Conservation (phyloP, 768 basidiomycete species). For the Termitomyces sp. region DNA sequence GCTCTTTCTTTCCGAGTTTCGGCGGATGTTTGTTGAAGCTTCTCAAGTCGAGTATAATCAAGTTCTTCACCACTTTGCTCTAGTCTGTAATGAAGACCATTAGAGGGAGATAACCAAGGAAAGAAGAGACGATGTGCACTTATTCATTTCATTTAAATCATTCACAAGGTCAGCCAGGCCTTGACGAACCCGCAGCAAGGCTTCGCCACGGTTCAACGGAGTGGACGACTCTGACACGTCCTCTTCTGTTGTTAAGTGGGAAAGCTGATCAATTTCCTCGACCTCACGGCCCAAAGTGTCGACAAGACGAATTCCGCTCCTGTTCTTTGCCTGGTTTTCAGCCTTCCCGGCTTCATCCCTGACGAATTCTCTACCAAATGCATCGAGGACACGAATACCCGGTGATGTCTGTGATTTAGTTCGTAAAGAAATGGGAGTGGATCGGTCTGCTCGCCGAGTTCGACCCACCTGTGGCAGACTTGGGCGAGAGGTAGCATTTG, state of each 20-base stretch:
- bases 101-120: slow-evolving; percentile 2
- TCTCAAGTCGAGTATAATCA: slow-evolving; percentile 24
- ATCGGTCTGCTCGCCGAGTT: slow-evolving; percentile 7
- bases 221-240: slow-evolving; percentile 15
- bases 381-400: slow-evolving; percentile 63
- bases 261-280: slow-evolving; percentile 22
- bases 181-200: slow-evolving; percentile 50
- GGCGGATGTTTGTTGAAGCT: slow-evolving; percentile 12
- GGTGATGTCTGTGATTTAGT: slow-evolving; percentile 41
- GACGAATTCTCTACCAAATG: slow-evolving; percentile 48
- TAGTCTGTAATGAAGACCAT: slow-evolving; percentile 14
- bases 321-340: slow-evolving; percentile 20
- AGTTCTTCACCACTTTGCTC: slow-evolving; percentile 31
- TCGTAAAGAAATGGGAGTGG: slow-evolving; percentile 13
- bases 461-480: background rate
- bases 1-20: slow-evolving; percentile 36
- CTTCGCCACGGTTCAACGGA: slow-evolving; percentile 38
- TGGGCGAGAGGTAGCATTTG: background rate
- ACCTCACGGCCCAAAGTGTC: slow-evolving; percentile 68
- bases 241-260: slow-evolving; percentile 1
- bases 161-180: slow-evolving; percentile 52
- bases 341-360: slow-evolving; percentile 5
- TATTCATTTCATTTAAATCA: slow-evolving; percentile 52
- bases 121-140: slow-evolving; percentile 29
- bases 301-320: slow-evolving; percentile 48